phyloP scores from a whole-genome alignment of 768 basidiomycete genomes.

The Lentinula boryana region DNA sequence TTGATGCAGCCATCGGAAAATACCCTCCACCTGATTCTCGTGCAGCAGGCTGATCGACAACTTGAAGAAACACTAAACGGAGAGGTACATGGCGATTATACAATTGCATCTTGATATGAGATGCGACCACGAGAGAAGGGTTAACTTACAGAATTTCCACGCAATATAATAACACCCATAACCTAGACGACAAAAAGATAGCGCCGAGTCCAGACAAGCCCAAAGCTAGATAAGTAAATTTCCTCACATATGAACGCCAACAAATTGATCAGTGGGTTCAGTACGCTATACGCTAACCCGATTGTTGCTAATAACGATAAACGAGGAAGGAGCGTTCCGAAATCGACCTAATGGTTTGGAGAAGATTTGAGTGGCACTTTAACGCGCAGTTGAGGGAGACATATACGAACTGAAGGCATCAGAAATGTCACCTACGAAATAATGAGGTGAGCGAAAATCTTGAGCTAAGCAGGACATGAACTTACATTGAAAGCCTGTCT shows the following conservation, averaged over 20 bases:
- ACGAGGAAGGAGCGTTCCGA: constrained; percentile 42
- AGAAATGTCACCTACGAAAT: constrained; percentile 35
- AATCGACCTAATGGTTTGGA: constrained; percentile 32
- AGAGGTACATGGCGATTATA: not conserved
- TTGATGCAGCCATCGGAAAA: constrained; percentile 42
- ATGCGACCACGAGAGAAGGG: not conserved
- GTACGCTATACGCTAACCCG: constrained; percentile 51
- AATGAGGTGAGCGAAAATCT: not conserved
- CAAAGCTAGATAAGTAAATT: not conserved
- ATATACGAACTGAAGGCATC: constrained; percentile 42
- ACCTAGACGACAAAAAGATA: constrained; percentile 15
- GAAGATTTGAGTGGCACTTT: not conserved
- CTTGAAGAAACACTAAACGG: constrained; percentile 38
- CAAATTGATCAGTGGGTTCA: constrained; percentile 62
- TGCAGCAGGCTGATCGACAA: constrained; percentile 47
- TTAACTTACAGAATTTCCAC: constrained; percentile 47
- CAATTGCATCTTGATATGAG: not conserved
- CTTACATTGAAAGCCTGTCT: constrained; percentile 45
- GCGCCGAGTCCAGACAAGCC: not conserved
- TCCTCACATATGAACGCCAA: constrained; percentile 51
- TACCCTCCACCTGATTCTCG: constrained; percentile 41
- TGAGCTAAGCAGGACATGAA: not conserved
- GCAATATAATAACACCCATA: constrained; percentile 55
- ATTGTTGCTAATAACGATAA: constrained; percentile 49
- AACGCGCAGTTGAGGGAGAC: not conserved